These are phyloP conservation scores for Cucumis cinereus DNA, from an alignment of 306 rosid genomes.

Conservation along the genomic window DNA sequence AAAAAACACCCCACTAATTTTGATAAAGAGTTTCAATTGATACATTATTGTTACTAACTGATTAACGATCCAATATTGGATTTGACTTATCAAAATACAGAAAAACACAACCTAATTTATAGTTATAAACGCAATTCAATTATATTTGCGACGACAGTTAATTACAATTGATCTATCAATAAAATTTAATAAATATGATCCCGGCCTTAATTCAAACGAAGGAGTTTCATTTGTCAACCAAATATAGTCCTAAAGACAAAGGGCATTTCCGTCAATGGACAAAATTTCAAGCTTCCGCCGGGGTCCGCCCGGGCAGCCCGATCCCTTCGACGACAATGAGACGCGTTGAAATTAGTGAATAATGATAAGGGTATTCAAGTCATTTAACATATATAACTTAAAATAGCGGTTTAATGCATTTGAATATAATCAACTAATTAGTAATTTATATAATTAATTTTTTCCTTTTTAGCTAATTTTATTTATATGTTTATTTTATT, in stretches of 20 bases:
- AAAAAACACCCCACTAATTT: no score
- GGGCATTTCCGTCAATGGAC: slow-evolving; percentile 1
- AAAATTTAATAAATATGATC: no score
- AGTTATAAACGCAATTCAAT: no score
- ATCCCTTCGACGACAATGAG: neutral
- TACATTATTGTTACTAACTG: no score
- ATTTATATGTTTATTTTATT: neutral
- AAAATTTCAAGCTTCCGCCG: neutral
- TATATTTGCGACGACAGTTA: no score
- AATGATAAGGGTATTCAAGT: neutral
- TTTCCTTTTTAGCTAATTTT: neutral
- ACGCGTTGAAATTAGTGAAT: neutral
- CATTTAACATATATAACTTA: neutral
- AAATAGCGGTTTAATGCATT: slow-evolving; percentile 2
- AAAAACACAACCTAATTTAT: no score
- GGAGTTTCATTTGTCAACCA: neutral
- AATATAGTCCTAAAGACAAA: neutral
- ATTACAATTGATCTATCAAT: no score
- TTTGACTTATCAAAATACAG: no score
- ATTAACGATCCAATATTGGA: no score
- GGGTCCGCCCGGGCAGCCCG: slow-evolving; percentile 1
- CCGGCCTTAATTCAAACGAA: neutral
- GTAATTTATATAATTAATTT: neutral
- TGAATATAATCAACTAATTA: neutral
- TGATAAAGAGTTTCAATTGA: no score